Conservation (phyloP, 148 eudicot species). For the Rhododendron griersonianum region DNA sequence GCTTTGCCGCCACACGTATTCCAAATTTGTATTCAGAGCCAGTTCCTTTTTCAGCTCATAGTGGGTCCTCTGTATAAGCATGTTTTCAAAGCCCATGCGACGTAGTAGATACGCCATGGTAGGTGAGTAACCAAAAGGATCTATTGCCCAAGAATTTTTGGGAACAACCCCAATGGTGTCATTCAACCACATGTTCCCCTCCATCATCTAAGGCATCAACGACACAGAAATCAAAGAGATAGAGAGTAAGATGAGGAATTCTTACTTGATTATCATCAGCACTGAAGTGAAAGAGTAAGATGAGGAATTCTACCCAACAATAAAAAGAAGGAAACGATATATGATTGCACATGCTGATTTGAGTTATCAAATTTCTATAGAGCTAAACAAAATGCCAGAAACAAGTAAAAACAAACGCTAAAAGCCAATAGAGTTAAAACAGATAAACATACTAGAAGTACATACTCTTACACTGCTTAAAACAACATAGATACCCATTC, state of each 20-base stretch:
- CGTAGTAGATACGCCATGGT: constrained; percentile 99
- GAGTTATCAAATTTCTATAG: constrained; percentile 1
- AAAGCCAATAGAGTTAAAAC: not conserved
- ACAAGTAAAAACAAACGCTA: not conserved
- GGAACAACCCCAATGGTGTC: constrained; percentile 95
- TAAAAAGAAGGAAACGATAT: not conserved
- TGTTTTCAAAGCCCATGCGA: constrained; percentile 99
- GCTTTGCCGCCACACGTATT: constrained; percentile 90
- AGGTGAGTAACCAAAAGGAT: constrained; percentile 98
- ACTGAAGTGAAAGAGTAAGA: not conserved
- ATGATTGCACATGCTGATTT: not conserved
- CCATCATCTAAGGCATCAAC: constrained; percentile 62
- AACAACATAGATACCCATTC: not conserved
- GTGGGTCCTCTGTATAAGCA: constrained; percentile 98
- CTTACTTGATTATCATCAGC: not conserved
- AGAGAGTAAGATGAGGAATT: not conserved
- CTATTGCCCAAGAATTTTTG: constrained; percentile 96
- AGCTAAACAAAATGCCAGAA: not conserved
- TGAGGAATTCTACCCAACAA: not conserved
- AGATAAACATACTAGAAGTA: not conserved
- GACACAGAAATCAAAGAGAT: constrained; percentile 5
- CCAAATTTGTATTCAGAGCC: constrained; percentile 74
- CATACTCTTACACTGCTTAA: not conserved
- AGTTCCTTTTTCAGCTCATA: constrained; percentile 96
- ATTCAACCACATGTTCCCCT: constrained; percentile 96